Evolutionary conservation across 2,329 filamentous ascomycete genomes (phyloP).

Genomic region (Ophidiomyces ophidiicola): DNA sequence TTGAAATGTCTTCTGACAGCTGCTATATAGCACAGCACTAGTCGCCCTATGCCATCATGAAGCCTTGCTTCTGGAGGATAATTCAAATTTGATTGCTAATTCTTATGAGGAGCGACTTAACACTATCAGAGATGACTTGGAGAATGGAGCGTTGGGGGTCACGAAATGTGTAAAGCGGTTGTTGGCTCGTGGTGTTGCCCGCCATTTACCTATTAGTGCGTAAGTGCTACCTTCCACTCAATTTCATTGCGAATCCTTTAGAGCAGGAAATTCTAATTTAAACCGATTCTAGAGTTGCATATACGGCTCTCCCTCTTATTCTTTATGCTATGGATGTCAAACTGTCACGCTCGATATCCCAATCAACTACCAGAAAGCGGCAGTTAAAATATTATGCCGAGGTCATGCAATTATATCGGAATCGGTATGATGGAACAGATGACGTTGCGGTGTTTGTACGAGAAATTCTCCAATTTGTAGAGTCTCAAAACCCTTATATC

Average conservation of each 20-base stretch:
- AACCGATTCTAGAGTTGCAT: constrained; percentile 18
- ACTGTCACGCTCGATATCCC: constrained; percentile 26
- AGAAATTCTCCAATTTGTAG: constrained; percentile 10
- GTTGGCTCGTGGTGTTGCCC: constrained; percentile 34
- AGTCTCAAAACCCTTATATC: constrained; percentile 3
- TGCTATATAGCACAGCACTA: constrained; percentile 29
- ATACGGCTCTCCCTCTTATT: constrained; percentile 29
- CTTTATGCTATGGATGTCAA: constrained; percentile 32
- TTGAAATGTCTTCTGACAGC: background rate
- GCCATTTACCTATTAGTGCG: constrained; percentile 40
- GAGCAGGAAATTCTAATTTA: constrained; percentile 2
- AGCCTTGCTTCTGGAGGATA: constrained; percentile 34
- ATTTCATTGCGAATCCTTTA: background rate
- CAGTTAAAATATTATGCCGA: constrained; percentile 37
- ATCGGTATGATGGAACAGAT: constrained; percentile 38
- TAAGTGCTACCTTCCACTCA: constrained; percentile 20
- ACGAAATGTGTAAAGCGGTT: constrained; percentile 40
- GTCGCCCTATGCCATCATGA: constrained; percentile 39
- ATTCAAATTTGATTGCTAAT: constrained; percentile 25
- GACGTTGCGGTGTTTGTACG: constrained; percentile 24
- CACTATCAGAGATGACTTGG: constrained; percentile 29
- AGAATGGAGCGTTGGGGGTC: constrained; percentile 35
- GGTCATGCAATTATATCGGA: constrained; percentile 37
- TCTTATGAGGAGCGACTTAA: constrained; percentile 31
- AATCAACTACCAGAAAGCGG: constrained; percentile 33